Conservation (phyloP, 2,329 filamentous ascomycete species). For the Hypoxylon sp. region DNA sequence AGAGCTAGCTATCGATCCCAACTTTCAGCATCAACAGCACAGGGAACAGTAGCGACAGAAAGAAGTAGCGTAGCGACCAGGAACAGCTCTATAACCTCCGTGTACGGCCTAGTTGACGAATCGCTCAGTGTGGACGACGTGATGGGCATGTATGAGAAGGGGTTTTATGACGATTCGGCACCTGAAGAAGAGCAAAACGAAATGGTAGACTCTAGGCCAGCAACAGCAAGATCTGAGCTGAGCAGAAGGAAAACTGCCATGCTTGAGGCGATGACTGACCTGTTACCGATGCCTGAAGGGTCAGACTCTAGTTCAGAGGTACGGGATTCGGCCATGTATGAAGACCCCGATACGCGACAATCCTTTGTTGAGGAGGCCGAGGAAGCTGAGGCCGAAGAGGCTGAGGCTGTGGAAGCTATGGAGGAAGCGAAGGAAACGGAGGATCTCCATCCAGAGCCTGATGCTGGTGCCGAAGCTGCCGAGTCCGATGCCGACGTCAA, state of each 20-base stretch:
- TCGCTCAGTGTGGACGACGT: constrained; percentile 72
- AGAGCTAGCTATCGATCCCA: constrained; percentile 67
- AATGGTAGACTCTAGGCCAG: constrained; percentile 50
- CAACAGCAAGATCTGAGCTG: constrained; percentile 51
- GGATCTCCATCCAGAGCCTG: constrained; percentile 2
- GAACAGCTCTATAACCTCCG: constrained; percentile 76
- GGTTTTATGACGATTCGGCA: constrained; percentile 63
- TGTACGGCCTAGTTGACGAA: constrained; percentile 59
- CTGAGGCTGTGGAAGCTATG: too few relatives aligned
- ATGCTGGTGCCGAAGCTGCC: not conserved
- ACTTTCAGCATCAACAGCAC: constrained; percentile 61
- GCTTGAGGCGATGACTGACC: constrained; percentile 53
- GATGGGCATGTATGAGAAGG: constrained; percentile 74
- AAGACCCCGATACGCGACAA: constrained; percentile 46
- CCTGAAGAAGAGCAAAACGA: constrained; percentile 55
- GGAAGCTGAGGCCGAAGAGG: too few relatives aligned
- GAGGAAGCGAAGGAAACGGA: not conserved
- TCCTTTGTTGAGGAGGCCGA: constrained; percentile 48
- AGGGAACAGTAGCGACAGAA: constrained; percentile 75
- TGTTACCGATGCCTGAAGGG: constrained; percentile 43
- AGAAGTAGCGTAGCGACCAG: constrained; percentile 84
- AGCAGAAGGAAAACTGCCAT: constrained; percentile 50
- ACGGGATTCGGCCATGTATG: constrained; percentile 53
- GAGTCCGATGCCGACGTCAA: constrained; percentile 5
- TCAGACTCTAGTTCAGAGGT: constrained; percentile 34